Base-by-base conservation (phyloP, 306 rosid genomes). In the Boehmeria nivea region DNA sequence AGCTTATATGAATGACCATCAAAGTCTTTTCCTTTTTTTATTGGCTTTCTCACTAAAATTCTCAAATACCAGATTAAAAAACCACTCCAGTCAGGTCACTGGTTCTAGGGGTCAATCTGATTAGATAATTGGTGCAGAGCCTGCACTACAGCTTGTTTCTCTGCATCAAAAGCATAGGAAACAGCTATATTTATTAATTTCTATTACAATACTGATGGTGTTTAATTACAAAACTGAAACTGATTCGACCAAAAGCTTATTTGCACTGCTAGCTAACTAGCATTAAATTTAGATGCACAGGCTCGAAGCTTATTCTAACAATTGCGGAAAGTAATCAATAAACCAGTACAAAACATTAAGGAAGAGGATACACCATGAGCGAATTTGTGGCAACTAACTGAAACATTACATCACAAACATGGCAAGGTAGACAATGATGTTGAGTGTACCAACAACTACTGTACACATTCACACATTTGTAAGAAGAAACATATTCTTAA, bases 101-200 rank as follows among this genome's bases (percentile, higher is more conserved):
- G 85, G 84, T 81, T 87, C 74, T 84, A 87, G 74, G 85, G 86
- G 84, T 80, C 85, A 91, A 61, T 87, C 87, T 84, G 89, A 81
- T 91, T 84, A 87, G 72, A 61, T 59, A 68, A 78, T 82, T 80
- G 93, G 96, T 87, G 93, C 96, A 78, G 80, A 71, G 81, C 78
- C 83, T 77, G 87, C 89, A 85, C 93, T 82, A 73, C 72, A 78
- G 69, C 82, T 81, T 78, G 82, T 72, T 81, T 75, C 80, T 87
- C 99, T 91, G 99, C 99, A 93, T 78, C 87, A 81, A 81, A 84
- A 93, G 87, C 89, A 93, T 76, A 74, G 82, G 61, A 75, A 75
- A 87, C 81, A 79, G 83, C 96, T 65, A 52, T 54, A 75, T 60
- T 59, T 51, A 78, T 87, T 70, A 87, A 80, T 69, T 79, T 61